phyloP scores from a whole-genome alignment of 73 alveolate genomes.

The Symbiodinium natans region DNA sequence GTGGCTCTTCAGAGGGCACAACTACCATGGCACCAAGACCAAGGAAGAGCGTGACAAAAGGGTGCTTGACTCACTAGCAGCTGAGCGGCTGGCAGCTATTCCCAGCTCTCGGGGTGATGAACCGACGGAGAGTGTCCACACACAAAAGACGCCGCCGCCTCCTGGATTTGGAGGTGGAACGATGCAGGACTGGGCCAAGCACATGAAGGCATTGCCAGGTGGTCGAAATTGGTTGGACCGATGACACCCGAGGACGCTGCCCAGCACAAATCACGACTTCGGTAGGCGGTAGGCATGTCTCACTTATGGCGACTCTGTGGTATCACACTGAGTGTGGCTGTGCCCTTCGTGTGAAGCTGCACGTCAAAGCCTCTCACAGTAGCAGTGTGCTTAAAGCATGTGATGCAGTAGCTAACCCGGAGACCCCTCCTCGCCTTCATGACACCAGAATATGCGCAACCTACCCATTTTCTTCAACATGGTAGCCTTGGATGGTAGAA shows the following conservation, averaged over 20 bases:
- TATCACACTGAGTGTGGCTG: neutral
- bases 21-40: slow-evolving; percentile 45
- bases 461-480: neutral
- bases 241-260: neutral
- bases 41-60: slow-evolving; percentile 63
- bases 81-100: slow-evolving; percentile 21
- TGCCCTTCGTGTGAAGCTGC: neutral
- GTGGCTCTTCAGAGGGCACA: slow-evolving; percentile 83
- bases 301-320: neutral
- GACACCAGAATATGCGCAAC: neutral
- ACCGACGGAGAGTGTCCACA: slow-evolving; percentile 40
- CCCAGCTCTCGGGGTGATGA: slow-evolving; percentile 21
- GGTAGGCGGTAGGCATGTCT: neutral
- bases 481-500: neutral
- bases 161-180: slow-evolving; percentile 72
- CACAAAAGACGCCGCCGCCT: slow-evolving; percentile 29
- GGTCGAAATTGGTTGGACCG: slow-evolving; percentile 83
- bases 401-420: neutral
- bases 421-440: neutral
- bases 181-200: slow-evolving; percentile 80
- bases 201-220: slow-evolving; percentile 67
- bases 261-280: neutral
- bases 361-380: neutral
- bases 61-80: slow-evolving; percentile 35
- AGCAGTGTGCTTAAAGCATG: neutral